Evolutionary conservation across 345 rosid species (phyloP).

Genomic region (Odontarrhena argentea): DNA sequence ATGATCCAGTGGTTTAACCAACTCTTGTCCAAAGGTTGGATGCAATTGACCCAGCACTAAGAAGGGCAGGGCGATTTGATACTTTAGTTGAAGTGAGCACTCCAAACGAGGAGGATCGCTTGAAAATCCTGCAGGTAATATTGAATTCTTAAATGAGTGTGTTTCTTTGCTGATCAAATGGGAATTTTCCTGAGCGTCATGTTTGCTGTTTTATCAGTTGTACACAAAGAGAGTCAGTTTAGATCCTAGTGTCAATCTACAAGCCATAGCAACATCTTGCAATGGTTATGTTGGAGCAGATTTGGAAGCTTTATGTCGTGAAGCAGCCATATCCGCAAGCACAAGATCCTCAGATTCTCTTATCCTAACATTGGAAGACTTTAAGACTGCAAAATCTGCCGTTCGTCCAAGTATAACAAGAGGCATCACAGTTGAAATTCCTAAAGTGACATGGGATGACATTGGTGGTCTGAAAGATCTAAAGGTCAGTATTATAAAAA

Average conservation of each 20-base stretch:
- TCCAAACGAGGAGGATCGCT: slow-evolving; percentile 79
- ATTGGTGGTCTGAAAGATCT: slow-evolving; percentile 76
- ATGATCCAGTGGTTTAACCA: neutral
- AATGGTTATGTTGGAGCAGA: slow-evolving; percentile 96
- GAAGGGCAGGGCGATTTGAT: slow-evolving; percentile 88
- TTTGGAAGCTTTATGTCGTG: slow-evolving; percentile 90
- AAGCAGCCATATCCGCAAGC: slow-evolving; percentile 63
- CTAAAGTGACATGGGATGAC: slow-evolving; percentile 90
- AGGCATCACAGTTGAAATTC: slow-evolving; percentile 88
- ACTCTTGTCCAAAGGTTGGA: slow-evolving; percentile 55
- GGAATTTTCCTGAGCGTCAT: neutral
- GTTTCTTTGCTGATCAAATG: neutral
- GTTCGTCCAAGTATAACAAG: slow-evolving; percentile 92
- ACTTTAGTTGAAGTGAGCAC: slow-evolving; percentile 81
- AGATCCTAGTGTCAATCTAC: slow-evolving; percentile 58
- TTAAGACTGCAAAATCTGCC: slow-evolving; percentile 65
- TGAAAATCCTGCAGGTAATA: slow-evolving; percentile 73
- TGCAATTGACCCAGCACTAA: slow-evolving; percentile 76
- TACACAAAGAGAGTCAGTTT: slow-evolving; percentile 70
- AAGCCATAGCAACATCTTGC: slow-evolving; percentile 75
- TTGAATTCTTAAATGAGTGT: neutral
- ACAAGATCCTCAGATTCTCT: slow-evolving; percentile 53
- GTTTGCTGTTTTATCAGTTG: slow-evolving; percentile 52
- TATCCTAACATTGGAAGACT: slow-evolving; percentile 60
- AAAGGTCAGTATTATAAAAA: slow-evolving; percentile 49